phyloP scores from a whole-genome alignment of 1,284 basidiomycete genomes.

The Salmacisia buchloeana region DNA sequence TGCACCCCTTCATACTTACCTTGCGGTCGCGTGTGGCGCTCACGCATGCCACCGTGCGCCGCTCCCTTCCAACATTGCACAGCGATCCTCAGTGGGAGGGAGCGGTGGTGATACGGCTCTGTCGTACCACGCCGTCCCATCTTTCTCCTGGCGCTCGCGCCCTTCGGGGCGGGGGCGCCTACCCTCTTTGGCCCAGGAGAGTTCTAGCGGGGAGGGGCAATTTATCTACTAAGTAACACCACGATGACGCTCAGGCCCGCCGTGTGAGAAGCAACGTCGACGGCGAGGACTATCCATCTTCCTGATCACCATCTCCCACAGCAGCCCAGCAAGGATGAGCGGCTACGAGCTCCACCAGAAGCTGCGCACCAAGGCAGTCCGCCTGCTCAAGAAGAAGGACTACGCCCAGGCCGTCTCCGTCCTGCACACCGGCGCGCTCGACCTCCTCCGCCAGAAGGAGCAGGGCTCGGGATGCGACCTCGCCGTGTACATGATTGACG shows the following conservation, averaged over 20 bases:
- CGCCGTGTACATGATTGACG: constrained; percentile 46
- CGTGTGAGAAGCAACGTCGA: too few species aligned
- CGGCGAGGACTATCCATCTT: neutral
- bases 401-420: constrained; percentile 40
- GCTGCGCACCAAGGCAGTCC: constrained; percentile 47
- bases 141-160: neutral
- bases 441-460: constrained; percentile 37
- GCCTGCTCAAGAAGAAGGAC: constrained; percentile 45
- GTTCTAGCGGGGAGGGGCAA: too few species aligned
- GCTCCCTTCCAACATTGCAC: neutral
- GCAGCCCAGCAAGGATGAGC: constrained; percentile 9
- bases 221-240: too few species aligned
- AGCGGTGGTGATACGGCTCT: neutral
- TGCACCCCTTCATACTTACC: neutral
- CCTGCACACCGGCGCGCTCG: constrained; percentile 34
- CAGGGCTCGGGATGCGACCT: constrained; percentile 48
- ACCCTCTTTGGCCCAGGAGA: neutral
- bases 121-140: neutral
- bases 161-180: constrained; percentile 2
- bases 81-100: neutral
- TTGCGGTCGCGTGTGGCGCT: constrained; percentile 3
- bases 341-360: constrained; percentile 50
- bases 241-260: too few species aligned
- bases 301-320: neutral
- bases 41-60: neutral